Base-by-base conservation (phyloP, 2,329 filamentous ascomycete genomes). In the Nemania bipapillata region DNA sequence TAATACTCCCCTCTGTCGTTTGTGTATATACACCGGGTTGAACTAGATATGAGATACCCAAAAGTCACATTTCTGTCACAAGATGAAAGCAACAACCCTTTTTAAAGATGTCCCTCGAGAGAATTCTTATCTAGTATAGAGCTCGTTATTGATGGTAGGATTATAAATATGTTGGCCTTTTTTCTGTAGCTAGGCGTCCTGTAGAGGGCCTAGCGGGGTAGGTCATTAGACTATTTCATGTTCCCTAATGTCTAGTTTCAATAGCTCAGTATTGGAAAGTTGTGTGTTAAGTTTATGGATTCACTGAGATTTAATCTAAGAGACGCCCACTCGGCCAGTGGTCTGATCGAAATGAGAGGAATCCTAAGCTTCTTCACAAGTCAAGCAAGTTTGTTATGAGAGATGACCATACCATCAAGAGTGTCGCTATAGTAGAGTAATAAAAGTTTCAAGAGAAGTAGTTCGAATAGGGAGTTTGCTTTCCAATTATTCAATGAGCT, bases 21-120 rank as follows among this genome's bases (percentile, higher is more conserved):
- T 49, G 4, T 55, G 28, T 65, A 59, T 32, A 56, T 68, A 49
- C 22, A 26, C 20, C 2, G 37, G 22, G 24, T 42, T 57, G 47
- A 50, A 35, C 12, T 52, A 35, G 42, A 62, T 57, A 52, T 32
- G 30, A 58, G 56, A 68, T 61, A 62, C 57, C 66, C 60, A 50
- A 32, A 26, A 55, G n/a, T 52, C 22, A 9, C 15, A 24, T 42
- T 26, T n/a, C 45, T n/a, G 30, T 28, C 45, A 35, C 37, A 3
- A 20, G 11, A 45, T 28, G 22, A n/a, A 26, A n/a, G 26, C n/a
- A 60, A 40, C 8, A 2, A 57, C 17, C 22, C n/a, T 17, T 28
- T 30, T 7, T 40, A 17, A n/a, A 49, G 52, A 32, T 26, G 11
- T 53, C 17, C 50, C 49, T 15, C 1, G 8, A 24, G 24, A 63